These are phyloP conservation scores for Camellia japonica DNA, from an alignment of 148 eudicot genomes.

Conservation along the genomic window DNA sequence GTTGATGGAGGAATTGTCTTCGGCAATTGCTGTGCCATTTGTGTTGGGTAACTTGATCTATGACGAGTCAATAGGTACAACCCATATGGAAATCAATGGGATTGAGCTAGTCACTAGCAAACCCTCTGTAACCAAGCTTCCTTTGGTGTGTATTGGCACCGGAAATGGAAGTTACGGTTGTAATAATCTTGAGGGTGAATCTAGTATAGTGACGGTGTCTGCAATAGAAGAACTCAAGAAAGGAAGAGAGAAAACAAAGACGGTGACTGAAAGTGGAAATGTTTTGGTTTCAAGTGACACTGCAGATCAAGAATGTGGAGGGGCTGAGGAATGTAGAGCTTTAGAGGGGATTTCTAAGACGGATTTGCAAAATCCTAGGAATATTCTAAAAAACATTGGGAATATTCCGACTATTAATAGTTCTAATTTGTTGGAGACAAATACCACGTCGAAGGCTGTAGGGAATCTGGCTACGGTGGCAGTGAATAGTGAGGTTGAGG, in stretches of 20 bases:
- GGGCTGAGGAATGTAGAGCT: slow-evolving; percentile 24
- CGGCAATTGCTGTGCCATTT: slow-evolving; percentile 32
- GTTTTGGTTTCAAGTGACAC: slow-evolving; percentile 26
- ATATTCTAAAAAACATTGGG: slow-evolving; percentile 22
- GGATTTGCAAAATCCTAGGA: slow-evolving; percentile 14
- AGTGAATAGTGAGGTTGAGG: slow-evolving; percentile 37
- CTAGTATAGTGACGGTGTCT: slow-evolving; percentile 18
- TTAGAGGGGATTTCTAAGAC: slow-evolving; percentile 22
- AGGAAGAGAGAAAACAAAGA: slow-evolving; percentile 9
- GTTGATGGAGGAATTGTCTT: slow-evolving; percentile 30
- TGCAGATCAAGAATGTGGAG: slow-evolving; percentile 18
- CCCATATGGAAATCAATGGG: slow-evolving; percentile 32
- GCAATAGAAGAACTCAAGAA: slow-evolving; percentile 25
- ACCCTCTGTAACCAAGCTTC: slow-evolving; percentile 28
- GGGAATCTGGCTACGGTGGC: slow-evolving; percentile 31
- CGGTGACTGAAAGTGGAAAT: slow-evolving; percentile 25
- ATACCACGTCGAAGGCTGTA: slow-evolving; percentile 22
- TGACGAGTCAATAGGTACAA: slow-evolving; percentile 33
- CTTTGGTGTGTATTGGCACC: slow-evolving; percentile 27
- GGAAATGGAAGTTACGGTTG: slow-evolving; percentile 30
- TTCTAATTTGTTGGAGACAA: slow-evolving; percentile 26
- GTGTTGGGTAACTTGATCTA: slow-evolving; percentile 34
- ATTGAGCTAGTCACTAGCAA: slow-evolving; percentile 24
- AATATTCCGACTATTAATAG: slow-evolving; percentile 25
- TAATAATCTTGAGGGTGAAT: slow-evolving; percentile 25